Evolutionary conservation across 371 early-diverging fungal genomes (phyloP).

Genomic region (Lichtheimia hyalospora): DNA sequence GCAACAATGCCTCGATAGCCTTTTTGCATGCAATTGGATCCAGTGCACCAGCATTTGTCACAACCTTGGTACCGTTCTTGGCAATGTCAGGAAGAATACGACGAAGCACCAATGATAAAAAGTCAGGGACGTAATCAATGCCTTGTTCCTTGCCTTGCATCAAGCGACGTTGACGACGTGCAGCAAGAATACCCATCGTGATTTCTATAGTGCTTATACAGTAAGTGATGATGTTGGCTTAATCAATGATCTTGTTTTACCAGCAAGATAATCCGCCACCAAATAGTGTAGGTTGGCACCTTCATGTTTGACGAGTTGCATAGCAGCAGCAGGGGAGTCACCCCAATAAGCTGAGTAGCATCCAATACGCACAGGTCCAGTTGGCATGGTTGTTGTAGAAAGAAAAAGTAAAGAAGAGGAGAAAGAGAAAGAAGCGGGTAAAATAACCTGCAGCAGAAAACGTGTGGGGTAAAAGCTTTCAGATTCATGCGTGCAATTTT

Average conservation of each 20-base stretch:
- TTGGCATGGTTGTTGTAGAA: constrained; percentile 2
- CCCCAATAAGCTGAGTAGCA: constrained; percentile 78
- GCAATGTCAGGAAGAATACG: constrained; percentile 55
- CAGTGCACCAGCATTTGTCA: constrained; percentile 78
- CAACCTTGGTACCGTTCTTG: constrained; percentile 61
- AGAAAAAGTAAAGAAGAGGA: background rate
- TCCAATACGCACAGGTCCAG: constrained; percentile 60
- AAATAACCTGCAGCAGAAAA: background rate
- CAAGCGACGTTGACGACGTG: constrained; percentile 50
- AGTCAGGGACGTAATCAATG: constrained; percentile 64
- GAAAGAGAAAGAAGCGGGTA: background rate
- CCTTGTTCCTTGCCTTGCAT: constrained; percentile 57
- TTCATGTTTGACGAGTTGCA: constrained; percentile 69
- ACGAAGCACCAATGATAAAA: constrained; percentile 55
- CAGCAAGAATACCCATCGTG: constrained; percentile 75
- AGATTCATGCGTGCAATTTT: constrained; percentile 3
- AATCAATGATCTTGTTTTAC: constrained; percentile 23
- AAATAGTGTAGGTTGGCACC: constrained; percentile 71
- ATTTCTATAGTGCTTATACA: constrained; percentile 42
- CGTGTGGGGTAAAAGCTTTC: background rate
- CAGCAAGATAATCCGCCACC: constrained; percentile 69
- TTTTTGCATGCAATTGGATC: constrained; percentile 70
- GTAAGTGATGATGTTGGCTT: background rate
- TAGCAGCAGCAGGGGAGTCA: constrained; percentile 67
- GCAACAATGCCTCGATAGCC: constrained; percentile 61